Percentiles rank a stretch among this genome's conserved stretches.
Conservation (phyloP, 1,139 yeast species). For the Yamadazyma songkhlaensis region DNA sequence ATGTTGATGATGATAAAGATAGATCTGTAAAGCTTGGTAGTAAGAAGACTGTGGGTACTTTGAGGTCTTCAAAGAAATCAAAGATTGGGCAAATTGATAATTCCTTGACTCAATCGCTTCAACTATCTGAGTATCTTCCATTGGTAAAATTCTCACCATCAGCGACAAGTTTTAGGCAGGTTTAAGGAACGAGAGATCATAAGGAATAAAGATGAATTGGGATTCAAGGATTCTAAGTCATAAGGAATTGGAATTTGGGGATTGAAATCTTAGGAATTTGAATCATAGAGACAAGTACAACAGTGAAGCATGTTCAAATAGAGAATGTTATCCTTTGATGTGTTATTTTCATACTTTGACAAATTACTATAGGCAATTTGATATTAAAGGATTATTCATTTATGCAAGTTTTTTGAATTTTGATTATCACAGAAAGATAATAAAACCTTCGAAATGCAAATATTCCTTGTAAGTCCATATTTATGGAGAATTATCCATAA, state of each 20-base stretch:
- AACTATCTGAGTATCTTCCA: slow-evolving; percentile 20
- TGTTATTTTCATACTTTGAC: slow-evolving; percentile 2
- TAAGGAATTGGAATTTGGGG: not conserved
- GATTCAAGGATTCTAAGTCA: not conserved
- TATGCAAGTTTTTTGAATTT: slow-evolving; percentile 21
- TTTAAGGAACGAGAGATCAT: too few relatives aligned
- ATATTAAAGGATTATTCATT: slow-evolving; percentile 14
- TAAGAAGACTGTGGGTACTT: slow-evolving; percentile 56
- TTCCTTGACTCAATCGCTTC: slow-evolving; percentile 55
- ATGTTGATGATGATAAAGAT: slow-evolving; percentile 42
- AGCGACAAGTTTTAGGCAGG: not conserved
- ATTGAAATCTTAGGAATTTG: not conserved
- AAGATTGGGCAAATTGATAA: slow-evolving; percentile 50
- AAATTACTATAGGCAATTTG: slow-evolving; percentile 11
- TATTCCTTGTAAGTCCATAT: not conserved
- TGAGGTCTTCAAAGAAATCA: slow-evolving; percentile 47
- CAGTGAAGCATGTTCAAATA: not conserved
- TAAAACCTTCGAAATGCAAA: slow-evolving; percentile 21
- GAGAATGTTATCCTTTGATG: slow-evolving; percentile 4
- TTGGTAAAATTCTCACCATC: slow-evolving; percentile 1
- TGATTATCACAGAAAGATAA: slow-evolving; percentile 15
- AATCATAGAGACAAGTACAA: not conserved
- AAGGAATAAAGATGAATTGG: not conserved
- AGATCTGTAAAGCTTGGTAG: slow-evolving; percentile 50
- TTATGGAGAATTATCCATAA: too few relatives aligned